Percentiles rank a stretch among this genome's conserved stretches.
These are phyloP conservation scores for Aspergillus niger DNA, from an alignment of 2,329 filamentous ascomycete genomes.

Conservation along the genomic window DNA sequence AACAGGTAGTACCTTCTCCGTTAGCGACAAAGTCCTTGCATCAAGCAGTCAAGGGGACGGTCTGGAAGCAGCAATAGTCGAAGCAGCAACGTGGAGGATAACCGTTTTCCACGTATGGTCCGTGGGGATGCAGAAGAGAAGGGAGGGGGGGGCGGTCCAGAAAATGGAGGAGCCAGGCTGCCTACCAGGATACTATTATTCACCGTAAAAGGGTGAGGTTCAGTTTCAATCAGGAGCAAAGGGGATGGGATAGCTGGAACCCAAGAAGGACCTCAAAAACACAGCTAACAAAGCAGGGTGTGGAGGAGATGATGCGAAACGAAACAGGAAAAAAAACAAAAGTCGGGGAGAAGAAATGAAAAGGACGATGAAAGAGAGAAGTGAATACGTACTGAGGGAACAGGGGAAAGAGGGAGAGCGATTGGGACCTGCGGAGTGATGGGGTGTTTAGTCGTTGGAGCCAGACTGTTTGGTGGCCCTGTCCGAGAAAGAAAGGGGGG, in stretches of 20 bases:
- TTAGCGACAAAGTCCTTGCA: slow-evolving; percentile 26
- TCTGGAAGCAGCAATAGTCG: slow-evolving; percentile 10
- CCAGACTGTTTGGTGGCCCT: slow-evolving; percentile 19
- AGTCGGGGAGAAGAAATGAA: slow-evolving; percentile 15
- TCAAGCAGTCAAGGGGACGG: slow-evolving; percentile 17
- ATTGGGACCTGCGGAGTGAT: slow-evolving; percentile 26
- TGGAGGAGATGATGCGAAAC: background rate
- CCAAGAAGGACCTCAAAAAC: background rate
- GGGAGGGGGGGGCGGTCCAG: slow-evolving; percentile 1
- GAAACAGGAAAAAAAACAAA: background rate
- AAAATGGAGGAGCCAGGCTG: background rate
- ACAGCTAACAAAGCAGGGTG: background rate
- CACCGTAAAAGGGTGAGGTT: slow-evolving; percentile 2
- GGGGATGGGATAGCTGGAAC: background rate
- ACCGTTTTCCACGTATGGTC: slow-evolving; percentile 11
- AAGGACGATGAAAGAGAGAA: slow-evolving; percentile 28
- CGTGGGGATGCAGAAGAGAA: slow-evolving; percentile 14
- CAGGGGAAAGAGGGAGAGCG: slow-evolving; percentile 23
- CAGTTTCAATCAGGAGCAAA: background rate
- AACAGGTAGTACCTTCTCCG: slow-evolving; percentile 23
- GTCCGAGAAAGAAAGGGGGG: slow-evolving; percentile 39
- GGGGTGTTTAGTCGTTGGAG: slow-evolving; percentile 22
- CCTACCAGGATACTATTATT: background rate
- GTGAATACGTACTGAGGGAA: slow-evolving; percentile 22
- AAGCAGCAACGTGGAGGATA: slow-evolving; percentile 10